Evolutionary conservation across 495 filamentous ascomycete genomes (phyloP), one percentile per base, ranked within the genome.

Genomic region (Xylaria curta): DNA sequence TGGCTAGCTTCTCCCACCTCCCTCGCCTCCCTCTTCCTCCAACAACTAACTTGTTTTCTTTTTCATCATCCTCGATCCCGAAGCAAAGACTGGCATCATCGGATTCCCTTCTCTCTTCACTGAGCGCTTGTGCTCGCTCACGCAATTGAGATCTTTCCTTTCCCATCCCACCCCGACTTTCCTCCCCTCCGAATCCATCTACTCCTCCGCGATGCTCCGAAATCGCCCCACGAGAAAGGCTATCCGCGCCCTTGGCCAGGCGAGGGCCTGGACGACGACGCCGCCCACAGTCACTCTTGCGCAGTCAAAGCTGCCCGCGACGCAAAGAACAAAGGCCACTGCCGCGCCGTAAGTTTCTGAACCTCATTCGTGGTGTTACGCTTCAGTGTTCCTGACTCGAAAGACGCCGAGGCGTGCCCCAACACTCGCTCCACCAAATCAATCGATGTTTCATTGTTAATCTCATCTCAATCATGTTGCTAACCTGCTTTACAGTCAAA

Each of bases 361-460:
- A 56, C 53, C 53, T 56, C 53, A 26, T 56, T 31, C 53, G 53
- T 56, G 26, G 53, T 31, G 53, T 31, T 26, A 31, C 53, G 12
- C 53, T 56, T 56, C 26, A 56, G 53, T 56, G 24, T 56, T 56
- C 26, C 53, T 56, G 53, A 56, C 53, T 56, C 24, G 53, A 56
- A 56, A 56, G 53, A 31, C 53, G 53, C 53, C 53, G 53, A 56
- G 24, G 53, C 17, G 24, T 56, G 53, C 53, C 53, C 53, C 53
- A 56, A 56, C 53, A 5, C 53, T 56, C 53, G 53, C 53, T 56
- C 53, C 53, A 31, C 53, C 53, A 31, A 31, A 26, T 7, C 53
- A 56, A 56, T 56, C 53, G 12, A 56, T 56, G 26, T 56, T 56
- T 56, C 53, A 56, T 56, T 56, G 53, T 56, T 56, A 56, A 56